These are phyloP conservation scores for Coemansia sp. DNA, from an alignment of 192 early-diverging fungal species.

Conservation along the genomic window DNA sequence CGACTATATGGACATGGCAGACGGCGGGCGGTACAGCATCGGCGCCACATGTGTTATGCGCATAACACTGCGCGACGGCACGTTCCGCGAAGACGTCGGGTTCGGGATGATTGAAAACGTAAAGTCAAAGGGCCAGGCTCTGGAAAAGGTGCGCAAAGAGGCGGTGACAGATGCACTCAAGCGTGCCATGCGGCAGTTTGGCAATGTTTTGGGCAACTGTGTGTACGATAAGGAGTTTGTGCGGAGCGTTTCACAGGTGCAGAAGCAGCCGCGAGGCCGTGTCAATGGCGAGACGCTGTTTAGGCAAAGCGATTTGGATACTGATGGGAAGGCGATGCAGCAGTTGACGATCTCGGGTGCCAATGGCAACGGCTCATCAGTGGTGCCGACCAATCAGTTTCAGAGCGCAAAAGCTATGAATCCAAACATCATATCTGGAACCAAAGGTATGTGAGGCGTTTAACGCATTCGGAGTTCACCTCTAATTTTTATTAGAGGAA, in stretches of 20 bases:
- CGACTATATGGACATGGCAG: slow-evolving; percentile 66
- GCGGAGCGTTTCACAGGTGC: slow-evolving; percentile 31
- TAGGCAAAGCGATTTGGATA: slow-evolving; percentile 33
- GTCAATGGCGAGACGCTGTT: slow-evolving; percentile 32
- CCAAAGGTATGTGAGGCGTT: slow-evolving; percentile 6
- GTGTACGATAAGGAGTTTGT: slow-evolving; percentile 80
- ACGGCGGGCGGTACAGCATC: slow-evolving; percentile 59
- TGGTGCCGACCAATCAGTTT: background rate
- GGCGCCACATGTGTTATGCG: slow-evolving; percentile 76
- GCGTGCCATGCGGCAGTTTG: slow-evolving; percentile 82
- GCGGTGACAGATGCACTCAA: slow-evolving; percentile 88
- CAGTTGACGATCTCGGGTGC: background rate
- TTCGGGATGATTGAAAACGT: slow-evolving; percentile 78
- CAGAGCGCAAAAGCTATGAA: slow-evolving; percentile 1
- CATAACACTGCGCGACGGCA: slow-evolving; percentile 85
- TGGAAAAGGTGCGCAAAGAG: slow-evolving; percentile 93
- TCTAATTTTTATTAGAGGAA: too few relatives aligned
- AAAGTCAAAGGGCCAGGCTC: slow-evolving; percentile 71
- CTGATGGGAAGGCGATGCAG: background rate
- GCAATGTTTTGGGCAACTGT: slow-evolving; percentile 83
- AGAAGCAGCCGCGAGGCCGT: slow-evolving; percentile 34
- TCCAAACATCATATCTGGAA: background rate
- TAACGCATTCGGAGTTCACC: background rate
- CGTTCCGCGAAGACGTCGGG: slow-evolving; percentile 86
- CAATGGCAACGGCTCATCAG: background rate